Conservation (phyloP, 164 flowering plant species). For the Vitis rotundifolia region DNA sequence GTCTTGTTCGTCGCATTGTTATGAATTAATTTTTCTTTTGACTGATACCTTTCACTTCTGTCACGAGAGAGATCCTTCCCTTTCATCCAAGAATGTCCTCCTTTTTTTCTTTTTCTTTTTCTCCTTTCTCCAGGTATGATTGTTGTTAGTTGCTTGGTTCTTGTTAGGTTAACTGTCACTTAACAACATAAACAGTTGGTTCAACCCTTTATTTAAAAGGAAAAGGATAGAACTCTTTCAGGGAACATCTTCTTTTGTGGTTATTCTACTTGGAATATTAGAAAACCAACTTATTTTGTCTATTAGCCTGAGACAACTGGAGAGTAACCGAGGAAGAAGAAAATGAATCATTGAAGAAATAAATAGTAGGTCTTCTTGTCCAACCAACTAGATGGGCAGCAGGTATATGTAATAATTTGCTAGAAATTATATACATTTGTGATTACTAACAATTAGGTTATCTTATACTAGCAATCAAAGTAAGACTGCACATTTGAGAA, state of each 20-base stretch:
- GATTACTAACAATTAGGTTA: too few species aligned
- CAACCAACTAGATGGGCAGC: too few species aligned
- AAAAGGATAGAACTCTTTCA: not conserved
- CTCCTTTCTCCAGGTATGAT: not conserved
- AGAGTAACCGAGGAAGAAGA: not conserved
- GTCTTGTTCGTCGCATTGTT: too few species aligned
- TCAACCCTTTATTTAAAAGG: not conserved
- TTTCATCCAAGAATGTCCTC: not conserved
- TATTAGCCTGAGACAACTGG: not conserved
- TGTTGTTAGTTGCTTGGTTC: slow-evolving; percentile 2
- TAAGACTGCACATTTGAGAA: too few species aligned
- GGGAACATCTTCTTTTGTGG: not conserved
- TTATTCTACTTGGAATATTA: not conserved
- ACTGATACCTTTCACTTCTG: not conserved
- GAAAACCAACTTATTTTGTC: not conserved
- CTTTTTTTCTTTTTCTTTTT: not conserved
- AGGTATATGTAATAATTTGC: not conserved
- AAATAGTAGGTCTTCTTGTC: not conserved
- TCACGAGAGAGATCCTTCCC: not conserved
- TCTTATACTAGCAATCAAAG: too few species aligned
- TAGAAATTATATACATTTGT: too few species aligned
- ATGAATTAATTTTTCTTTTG: too few species aligned
- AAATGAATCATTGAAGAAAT: not conserved
- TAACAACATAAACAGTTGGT: slow-evolving; percentile 9
- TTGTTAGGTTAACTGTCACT: slow-evolving; percentile 21